Conservation (phyloP, 495 filamentous ascomycete species). For the Trichoderma reesei region DNA sequence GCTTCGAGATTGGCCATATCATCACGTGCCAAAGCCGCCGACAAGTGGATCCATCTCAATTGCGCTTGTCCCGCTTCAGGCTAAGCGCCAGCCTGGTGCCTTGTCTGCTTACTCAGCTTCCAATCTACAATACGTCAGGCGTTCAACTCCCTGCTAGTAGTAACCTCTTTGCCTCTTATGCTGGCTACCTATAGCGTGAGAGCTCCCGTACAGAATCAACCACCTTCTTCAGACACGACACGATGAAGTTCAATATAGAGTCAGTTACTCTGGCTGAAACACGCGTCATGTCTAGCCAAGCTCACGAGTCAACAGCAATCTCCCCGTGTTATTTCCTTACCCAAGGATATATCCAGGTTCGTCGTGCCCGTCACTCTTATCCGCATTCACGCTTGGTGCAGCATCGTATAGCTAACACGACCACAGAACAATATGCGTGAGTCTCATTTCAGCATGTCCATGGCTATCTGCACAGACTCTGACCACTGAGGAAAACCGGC, state of each 20-base stretch:
- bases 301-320: conserved; percentile 48
- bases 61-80: neutral
- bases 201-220: neutral
- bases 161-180: neutral
- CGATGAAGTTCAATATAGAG: conserved; percentile 97
- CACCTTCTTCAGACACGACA: conserved; percentile 19
- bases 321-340: conserved; percentile 94
- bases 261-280: conserved; percentile 25
- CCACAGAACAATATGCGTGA: conserved; percentile 77
- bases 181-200: neutral
- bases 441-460: too few species aligned
- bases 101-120: too few species aligned
- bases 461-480: conserved; percentile 10
- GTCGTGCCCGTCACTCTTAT: conserved; percentile 16
- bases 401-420: conserved; percentile 11
- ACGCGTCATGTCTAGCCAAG: conserved; percentile 6
- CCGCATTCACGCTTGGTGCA: too few species aligned
- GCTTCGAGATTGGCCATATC: too few species aligned
- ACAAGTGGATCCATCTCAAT: neutral
- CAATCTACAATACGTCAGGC: too few species aligned
- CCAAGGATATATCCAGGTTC: conserved; percentile 85
- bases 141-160: neutral
- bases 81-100: neutral
- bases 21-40: neutral
- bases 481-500: conserved; percentile 10